These are phyloP conservation scores for Penicillium sp. DNA, from an alignment of 2,329 filamentous ascomycete genomes.

Conservation along the genomic window DNA sequence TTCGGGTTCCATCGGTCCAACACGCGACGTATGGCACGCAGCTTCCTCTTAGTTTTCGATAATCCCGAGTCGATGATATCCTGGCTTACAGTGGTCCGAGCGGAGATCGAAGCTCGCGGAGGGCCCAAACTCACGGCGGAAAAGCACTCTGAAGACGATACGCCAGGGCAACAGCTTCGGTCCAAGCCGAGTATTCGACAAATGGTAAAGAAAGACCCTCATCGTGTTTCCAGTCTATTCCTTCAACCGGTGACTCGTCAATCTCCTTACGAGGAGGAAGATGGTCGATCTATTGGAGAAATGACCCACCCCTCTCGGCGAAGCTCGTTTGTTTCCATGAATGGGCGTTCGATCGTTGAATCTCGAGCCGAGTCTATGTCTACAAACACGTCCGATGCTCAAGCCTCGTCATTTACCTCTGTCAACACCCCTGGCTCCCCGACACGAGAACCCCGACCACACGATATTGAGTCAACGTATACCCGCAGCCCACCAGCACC, in stretches of 20 bases:
- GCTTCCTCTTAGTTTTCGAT: constrained; percentile 43
- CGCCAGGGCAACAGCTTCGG: constrained; percentile 24
- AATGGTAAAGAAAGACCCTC: constrained; percentile 34
- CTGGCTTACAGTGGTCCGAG: constrained; percentile 45
- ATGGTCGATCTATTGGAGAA: constrained; percentile 16
- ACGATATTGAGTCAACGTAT: constrained; percentile 9
- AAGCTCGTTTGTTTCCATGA: constrained; percentile 29
- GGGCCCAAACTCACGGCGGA: constrained; percentile 44
- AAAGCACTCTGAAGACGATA: constrained; percentile 29
- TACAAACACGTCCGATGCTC: constrained; percentile 15
- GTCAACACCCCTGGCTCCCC: constrained; percentile 18
- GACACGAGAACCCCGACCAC: constrained; percentile 13
- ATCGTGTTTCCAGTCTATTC: constrained; percentile 31
- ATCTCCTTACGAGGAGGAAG: constrained; percentile 26
- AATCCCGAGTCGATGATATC: constrained; percentile 43
- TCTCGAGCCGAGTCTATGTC: constrained; percentile 27
- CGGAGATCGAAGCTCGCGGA: constrained; percentile 45
- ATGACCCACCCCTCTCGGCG: constrained; percentile 26
- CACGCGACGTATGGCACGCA: constrained; percentile 35
- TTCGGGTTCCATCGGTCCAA: constrained; percentile 38
- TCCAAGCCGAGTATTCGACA: constrained; percentile 29
- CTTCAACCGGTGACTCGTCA: constrained; percentile 26
- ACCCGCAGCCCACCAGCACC: constrained; percentile 22
- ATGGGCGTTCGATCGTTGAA: constrained; percentile 29
- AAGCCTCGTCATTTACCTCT: constrained; percentile 15